Conservation (phyloP, 2,329 filamentous ascomycete genomes). For the Pseudogymnoascus sp. region DNA sequence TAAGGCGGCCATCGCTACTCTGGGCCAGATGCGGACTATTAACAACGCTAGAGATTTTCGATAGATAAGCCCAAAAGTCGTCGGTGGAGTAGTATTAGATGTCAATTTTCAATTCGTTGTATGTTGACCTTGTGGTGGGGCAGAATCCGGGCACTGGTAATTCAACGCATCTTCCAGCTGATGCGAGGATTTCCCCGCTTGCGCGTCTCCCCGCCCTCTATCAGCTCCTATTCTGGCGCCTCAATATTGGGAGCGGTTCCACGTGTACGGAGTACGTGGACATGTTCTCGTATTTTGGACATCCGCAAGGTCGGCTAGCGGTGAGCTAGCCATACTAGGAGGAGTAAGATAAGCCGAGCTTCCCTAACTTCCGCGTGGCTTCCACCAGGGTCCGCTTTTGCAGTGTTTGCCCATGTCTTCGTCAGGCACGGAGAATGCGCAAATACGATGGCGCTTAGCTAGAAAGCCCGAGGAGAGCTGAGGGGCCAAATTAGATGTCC, state of each 20-base stretch:
- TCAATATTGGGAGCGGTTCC: not conserved
- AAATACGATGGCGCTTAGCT: not conserved
- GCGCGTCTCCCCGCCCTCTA: not conserved
- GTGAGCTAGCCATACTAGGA: not conserved
- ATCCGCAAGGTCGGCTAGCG: not conserved
- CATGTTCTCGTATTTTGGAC: not conserved
- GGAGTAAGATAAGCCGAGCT: not conserved
- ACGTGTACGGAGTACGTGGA: not conserved
- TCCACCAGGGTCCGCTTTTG: not conserved
- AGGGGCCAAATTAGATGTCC: not conserved
- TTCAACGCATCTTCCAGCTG: not conserved
- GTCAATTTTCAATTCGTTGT: not conserved
- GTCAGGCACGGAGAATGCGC: not conserved
- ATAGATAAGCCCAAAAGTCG: not conserved
- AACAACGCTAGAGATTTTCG: not conserved
- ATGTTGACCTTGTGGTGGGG: not conserved
- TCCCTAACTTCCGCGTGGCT: not conserved
- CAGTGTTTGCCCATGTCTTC: not conserved
- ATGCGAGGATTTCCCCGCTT: not conserved
- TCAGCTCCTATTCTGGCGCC: not conserved
- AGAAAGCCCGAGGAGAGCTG: not conserved
- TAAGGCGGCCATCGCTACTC: not conserved
- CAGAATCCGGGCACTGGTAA: not conserved
- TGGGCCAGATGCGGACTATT: not conserved
- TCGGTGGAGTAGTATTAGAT: not conserved